Percentiles rank a stretch among this genome's conserved stretches.
Evolutionary conservation across 805 yeast genomes (phyloP).

Genomic region (Metschnikowia borealis): DNA sequence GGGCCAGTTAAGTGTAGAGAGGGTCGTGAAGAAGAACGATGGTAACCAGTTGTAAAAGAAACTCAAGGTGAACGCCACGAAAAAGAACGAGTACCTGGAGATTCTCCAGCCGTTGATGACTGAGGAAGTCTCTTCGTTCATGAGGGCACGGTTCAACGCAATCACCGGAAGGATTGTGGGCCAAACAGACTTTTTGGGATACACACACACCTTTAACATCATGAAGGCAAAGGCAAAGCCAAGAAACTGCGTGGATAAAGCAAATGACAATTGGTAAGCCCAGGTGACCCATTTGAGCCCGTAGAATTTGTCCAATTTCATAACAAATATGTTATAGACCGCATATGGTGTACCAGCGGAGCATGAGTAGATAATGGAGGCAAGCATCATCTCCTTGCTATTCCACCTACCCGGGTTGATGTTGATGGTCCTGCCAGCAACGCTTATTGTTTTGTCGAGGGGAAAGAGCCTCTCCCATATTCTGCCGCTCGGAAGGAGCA

Average conservation of each 20-base stretch:
- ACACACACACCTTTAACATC: constrained; percentile 50
- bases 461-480: constrained; percentile 36
- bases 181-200: constrained; percentile 42
- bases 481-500: constrained; percentile 38
- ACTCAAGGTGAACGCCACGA: constrained; percentile 28
- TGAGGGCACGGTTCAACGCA: constrained; percentile 40
- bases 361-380: constrained; percentile 42
- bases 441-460: constrained; percentile 17
- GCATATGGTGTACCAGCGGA: constrained; percentile 42
- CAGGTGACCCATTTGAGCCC: constrained; percentile 43
- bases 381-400: constrained; percentile 43
- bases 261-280: constrained; percentile 51
- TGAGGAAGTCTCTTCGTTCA: constrained; percentile 26
- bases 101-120: constrained; percentile 37
- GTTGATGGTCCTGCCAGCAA: constrained; percentile 24
- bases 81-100: constrained; percentile 40
- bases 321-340: constrained; percentile 39
- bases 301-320: constrained; percentile 41
- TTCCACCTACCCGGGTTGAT: constrained; percentile 44
- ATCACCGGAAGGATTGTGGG: constrained; percentile 43
- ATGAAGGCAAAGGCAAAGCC: constrained; percentile 69
- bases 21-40: constrained; percentile 34
- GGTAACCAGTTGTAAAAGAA: constrained; percentile 44
- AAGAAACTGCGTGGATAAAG: constrained; percentile 54
- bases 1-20: constrained; percentile 43